phyloP scores from a whole-genome alignment of 352 stramenopile genomes.

The Detonula confervacea region DNA sequence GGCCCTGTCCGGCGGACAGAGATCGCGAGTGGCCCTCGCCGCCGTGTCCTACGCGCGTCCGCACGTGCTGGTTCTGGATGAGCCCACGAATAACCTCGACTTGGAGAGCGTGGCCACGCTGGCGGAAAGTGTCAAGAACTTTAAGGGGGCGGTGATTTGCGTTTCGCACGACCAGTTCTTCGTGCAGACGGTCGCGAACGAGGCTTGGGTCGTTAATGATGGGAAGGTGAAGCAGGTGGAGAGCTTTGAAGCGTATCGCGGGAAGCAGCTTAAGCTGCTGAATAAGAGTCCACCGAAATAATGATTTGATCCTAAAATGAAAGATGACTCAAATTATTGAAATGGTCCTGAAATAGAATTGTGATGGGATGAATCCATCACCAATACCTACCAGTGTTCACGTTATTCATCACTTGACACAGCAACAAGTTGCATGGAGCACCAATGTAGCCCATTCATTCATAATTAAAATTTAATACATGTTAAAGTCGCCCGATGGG shows the following conservation, averaged over 20 bases:
- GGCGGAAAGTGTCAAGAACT: constrained; percentile 46
- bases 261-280: constrained; percentile 39
- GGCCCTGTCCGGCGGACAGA: constrained; percentile 47
- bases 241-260: constrained; percentile 56
- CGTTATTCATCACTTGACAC: neutral
- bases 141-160: constrained; percentile 57
- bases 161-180: constrained; percentile 66
- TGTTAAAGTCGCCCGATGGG: neutral
- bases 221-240: constrained; percentile 41
- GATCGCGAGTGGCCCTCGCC: constrained; percentile 51
- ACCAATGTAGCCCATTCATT: neutral
- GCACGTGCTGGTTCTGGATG: constrained; percentile 57
- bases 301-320: too few relatives aligned
- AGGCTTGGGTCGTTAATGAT: constrained; percentile 56
- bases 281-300: constrained; percentile 20
- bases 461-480: constrained; percentile 3
- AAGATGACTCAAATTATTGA: too few relatives aligned
- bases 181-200: constrained; percentile 44
- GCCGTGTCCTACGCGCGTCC: constrained; percentile 46
- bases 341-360: neutral
- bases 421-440: neutral
- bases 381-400: neutral
- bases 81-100: constrained; percentile 67
- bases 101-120: constrained; percentile 54
- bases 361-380: neutral